These are phyloP conservation scores for Lathyrus tuberosus DNA, from an alignment of 306 rosid genomes.

Conservation along the genomic window DNA sequence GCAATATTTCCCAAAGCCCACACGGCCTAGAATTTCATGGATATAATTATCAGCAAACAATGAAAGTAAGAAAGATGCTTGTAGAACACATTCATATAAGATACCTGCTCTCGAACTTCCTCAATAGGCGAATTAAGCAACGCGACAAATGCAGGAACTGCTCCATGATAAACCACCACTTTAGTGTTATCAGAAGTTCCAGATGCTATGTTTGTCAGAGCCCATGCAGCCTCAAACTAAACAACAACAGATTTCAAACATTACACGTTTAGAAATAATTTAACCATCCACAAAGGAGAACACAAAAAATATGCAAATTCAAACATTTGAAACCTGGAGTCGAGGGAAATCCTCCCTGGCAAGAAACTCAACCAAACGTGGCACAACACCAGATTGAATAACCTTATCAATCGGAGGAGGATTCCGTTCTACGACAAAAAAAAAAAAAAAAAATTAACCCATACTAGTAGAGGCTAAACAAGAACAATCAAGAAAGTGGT, in stretches of 20 bases:
- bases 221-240: slow-evolving; percentile 92
- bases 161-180: slow-evolving; percentile 85
- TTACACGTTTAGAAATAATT: too few species aligned
- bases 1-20: slow-evolving; percentile 96
- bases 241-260: neutral
- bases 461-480: neutral
- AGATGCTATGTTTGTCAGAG: slow-evolving; percentile 84
- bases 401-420: slow-evolving; percentile 91
- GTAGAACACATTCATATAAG: neutral
- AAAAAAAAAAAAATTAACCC: neutral
- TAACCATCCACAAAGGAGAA: neutral
- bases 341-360: slow-evolving; percentile 74
- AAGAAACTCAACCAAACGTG: slow-evolving; percentile 81
- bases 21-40: slow-evolving; percentile 59
- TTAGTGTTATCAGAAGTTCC: slow-evolving; percentile 87
- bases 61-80: neutral
- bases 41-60: neutral
- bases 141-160: slow-evolving; percentile 75
- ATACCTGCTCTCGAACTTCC: slow-evolving; percentile 89
- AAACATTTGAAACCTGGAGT: slow-evolving; percentile 60
- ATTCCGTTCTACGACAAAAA: slow-evolving; percentile 52
- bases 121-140: slow-evolving; percentile 77
- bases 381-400: slow-evolving; percentile 78
- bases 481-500: neutral
- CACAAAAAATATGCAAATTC: neutral